Conservation (phyloP, 2,329 filamentous ascomycete species). For the Fonsecaea multimorphosa region DNA sequence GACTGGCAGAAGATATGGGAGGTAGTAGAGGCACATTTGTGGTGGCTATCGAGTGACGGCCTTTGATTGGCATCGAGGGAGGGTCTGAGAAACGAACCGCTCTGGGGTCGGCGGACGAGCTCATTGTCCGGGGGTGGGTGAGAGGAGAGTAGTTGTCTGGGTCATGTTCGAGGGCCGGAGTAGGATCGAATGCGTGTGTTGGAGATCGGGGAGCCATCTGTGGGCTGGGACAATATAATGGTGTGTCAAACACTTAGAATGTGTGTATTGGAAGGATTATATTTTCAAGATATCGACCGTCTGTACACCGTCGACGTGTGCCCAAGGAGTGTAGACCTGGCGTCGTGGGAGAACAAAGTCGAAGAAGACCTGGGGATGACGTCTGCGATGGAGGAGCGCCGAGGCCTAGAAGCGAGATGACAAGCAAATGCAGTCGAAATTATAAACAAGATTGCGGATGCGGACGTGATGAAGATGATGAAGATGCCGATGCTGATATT, state of each 20-base stretch:
- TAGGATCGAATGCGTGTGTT: slow-evolving; percentile 37
- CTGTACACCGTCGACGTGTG: background rate
- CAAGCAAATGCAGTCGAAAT: slow-evolving; percentile 12
- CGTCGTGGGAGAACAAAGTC: background rate
- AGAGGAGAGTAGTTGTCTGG: slow-evolving; percentile 37
- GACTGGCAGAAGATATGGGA: slow-evolving; percentile 39
- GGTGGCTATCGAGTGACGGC: slow-evolving; percentile 49
- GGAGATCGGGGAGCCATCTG: slow-evolving; percentile 37
- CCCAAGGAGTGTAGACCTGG: background rate
- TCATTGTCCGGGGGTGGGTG: slow-evolving; percentile 20
- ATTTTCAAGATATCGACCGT: background rate
- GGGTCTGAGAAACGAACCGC: slow-evolving; percentile 51
- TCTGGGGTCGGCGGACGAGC: slow-evolving; percentile 42
- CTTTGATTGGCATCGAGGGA: slow-evolving; percentile 44
- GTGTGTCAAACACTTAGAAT: background rate
- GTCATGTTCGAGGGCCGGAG: slow-evolving; percentile 37
- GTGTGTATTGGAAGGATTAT: background rate
- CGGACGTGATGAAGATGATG: background rate
- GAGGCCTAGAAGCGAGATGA: slow-evolving; percentile 11
- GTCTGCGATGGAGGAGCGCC: slow-evolving; percentile 5
- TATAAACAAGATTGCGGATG: slow-evolving; percentile 21
- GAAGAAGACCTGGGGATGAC: slow-evolving; percentile 16
- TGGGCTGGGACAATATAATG: background rate
- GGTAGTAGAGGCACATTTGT: slow-evolving; percentile 44
- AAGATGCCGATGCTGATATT: slow-evolving; percentile 1